Evolutionary conservation across 805 yeast species (phyloP).

Genomic region (Candida germanica): DNA sequence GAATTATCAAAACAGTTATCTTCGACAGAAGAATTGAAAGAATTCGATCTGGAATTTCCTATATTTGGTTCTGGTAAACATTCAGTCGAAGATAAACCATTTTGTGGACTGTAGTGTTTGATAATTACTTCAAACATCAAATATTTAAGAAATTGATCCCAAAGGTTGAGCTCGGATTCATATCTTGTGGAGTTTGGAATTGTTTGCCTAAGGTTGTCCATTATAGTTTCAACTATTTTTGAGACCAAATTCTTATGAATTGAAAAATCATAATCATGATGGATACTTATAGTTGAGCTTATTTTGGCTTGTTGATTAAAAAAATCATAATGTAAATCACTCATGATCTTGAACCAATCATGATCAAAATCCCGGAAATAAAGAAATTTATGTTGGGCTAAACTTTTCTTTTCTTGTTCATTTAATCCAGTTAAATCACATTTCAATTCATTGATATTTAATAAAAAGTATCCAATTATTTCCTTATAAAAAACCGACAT

Average conservation of each 20-base stretch:
- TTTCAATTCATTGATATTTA: slow-evolving; percentile 11
- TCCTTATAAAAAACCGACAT: slow-evolving; percentile 20
- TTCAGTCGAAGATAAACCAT: slow-evolving; percentile 5
- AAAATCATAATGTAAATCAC: slow-evolving; percentile 15
- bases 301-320: slow-evolving; percentile 14
- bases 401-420: slow-evolving; percentile 3
- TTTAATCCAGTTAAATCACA: slow-evolving; percentile 7
- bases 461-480: slow-evolving; percentile 21
- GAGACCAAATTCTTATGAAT: slow-evolving; percentile 14
- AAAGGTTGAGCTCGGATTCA: slow-evolving; percentile 14
- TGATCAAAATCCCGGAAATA: slow-evolving; percentile 22
- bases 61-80: slow-evolving; percentile 13
- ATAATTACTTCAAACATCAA: slow-evolving; percentile 15
- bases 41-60: slow-evolving; percentile 6
- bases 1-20: slow-evolving; percentile 1
- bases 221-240: slow-evolving; percentile 15
- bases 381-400: slow-evolving; percentile 14
- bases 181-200: slow-evolving; percentile 5
- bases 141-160: slow-evolving; percentile 20
- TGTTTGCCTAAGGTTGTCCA: slow-evolving; percentile 17
- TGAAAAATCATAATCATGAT: slow-evolving; percentile 4
- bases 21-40: slow-evolving; percentile 2
- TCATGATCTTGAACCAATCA: slow-evolving; percentile 20
- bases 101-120: slow-evolving; percentile 9
- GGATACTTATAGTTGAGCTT: slow-evolving; percentile 7